Percentiles rank a stretch among this genome's conserved stretches.
phyloP scores from a whole-genome alignment of 1,284 basidiomycete genomes.

The Sporisorium iseilematis-ciliati region DNA sequence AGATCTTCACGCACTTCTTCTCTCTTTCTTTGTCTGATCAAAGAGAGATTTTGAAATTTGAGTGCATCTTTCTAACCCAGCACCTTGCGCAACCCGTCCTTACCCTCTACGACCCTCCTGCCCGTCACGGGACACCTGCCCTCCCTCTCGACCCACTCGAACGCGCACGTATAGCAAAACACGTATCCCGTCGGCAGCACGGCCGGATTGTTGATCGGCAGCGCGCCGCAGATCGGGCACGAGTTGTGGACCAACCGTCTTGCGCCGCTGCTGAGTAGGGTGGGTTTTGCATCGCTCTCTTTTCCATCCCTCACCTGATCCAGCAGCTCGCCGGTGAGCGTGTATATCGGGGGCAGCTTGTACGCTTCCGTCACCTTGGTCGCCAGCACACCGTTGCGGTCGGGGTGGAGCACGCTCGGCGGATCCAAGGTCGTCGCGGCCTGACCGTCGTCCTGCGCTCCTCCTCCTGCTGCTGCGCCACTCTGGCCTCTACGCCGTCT shows the following conservation, averaged over 20 bases:
- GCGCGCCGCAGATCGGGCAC: conserved; percentile 83
- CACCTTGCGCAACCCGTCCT: conserved; percentile 81
- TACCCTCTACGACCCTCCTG: conserved; percentile 79
- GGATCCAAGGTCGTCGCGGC: conserved; percentile 19
- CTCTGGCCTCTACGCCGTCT: conserved; percentile 33
- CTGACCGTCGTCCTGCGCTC: too few relatives aligned
- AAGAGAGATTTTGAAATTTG: too few relatives aligned
- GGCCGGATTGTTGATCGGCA: conserved; percentile 84
- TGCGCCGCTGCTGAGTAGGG: conserved; percentile 54
- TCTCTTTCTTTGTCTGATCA: too few relatives aligned
- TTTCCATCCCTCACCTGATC: background rate
- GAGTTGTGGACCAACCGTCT: conserved; percentile 77
- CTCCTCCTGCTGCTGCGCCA: too few relatives aligned
- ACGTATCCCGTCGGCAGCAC: conserved; percentile 93
- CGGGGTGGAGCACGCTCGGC: conserved; percentile 14
- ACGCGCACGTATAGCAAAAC: conserved; percentile 93
- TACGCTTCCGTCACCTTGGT: background rate
- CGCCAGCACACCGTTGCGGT: conserved; percentile 15
- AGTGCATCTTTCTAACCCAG: conserved; percentile 72
- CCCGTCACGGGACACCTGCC: conserved; percentile 89
- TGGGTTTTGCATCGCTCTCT: background rate
- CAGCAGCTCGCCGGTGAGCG: conserved; percentile 26
- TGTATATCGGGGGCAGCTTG: conserved; percentile 29
- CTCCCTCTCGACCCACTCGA: conserved; percentile 83
- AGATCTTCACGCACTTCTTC: background rate